Conservation (phyloP, 2,329 filamentous ascomycete genomes). For the Byssochlamys sp. region DNA sequence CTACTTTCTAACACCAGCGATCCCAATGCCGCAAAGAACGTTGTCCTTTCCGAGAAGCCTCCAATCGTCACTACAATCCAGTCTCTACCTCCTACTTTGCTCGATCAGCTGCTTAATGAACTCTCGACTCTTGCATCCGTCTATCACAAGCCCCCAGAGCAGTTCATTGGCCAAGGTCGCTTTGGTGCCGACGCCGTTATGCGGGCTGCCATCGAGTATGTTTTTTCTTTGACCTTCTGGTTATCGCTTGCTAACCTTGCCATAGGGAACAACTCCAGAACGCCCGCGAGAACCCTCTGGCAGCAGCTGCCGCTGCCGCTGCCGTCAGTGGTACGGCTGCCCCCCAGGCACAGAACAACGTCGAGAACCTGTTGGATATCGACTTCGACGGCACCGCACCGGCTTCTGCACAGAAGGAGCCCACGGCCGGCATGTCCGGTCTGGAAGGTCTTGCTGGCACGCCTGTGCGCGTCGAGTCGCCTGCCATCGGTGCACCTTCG, state of each 20-base stretch:
- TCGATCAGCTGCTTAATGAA: slow-evolving; percentile 83
- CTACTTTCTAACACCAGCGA: slow-evolving; percentile 72
- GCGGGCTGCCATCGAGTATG: slow-evolving; percentile 76
- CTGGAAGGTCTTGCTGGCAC: slow-evolving; percentile 48
- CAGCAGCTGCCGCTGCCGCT: slow-evolving; percentile 64
- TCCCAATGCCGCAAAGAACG: slow-evolving; percentile 79
- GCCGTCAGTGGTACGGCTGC: slow-evolving; percentile 48
- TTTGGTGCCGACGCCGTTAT: slow-evolving; percentile 92
- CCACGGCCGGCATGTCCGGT: slow-evolving; percentile 56
- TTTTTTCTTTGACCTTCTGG: slow-evolving; percentile 5
- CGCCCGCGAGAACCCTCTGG: slow-evolving; percentile 85
- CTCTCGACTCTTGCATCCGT: slow-evolving; percentile 92
- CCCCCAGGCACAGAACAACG: slow-evolving; percentile 56
- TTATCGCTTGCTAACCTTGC: not conserved
- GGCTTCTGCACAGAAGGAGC: slow-evolving; percentile 66
- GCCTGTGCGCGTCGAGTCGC: slow-evolving; percentile 41
- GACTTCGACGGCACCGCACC: slow-evolving; percentile 90
- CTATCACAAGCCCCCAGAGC: slow-evolving; percentile 95
- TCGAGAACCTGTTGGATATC: slow-evolving; percentile 91
- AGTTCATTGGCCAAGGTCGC: slow-evolving; percentile 91
- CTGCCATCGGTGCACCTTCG: slow-evolving; percentile 27
- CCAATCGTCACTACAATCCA: slow-evolving; percentile 91
- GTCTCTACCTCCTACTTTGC: slow-evolving; percentile 68
- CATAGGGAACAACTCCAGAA: slow-evolving; percentile 75
- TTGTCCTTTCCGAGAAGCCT: slow-evolving; percentile 87